These are phyloP conservation scores for Erysimum cheiri DNA, from an alignment of 441 rosid genomes.

Conservation along the genomic window DNA sequence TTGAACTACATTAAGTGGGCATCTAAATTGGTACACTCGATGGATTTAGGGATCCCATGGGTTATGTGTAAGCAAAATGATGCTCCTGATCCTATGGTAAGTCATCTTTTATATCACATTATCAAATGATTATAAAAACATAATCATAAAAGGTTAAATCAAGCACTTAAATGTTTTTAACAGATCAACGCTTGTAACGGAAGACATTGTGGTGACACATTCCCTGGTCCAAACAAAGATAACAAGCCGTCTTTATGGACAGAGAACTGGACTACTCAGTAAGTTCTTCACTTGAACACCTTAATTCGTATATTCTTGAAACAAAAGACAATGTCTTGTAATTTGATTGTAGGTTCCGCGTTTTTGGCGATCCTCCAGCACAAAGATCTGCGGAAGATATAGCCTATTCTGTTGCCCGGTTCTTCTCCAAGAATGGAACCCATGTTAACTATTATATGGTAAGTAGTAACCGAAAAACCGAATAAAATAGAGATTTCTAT, in stretches of 20 bases:
- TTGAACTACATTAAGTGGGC: slow-evolving; percentile 84
- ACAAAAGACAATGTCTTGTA: slow-evolving; percentile 9
- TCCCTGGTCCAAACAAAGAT: slow-evolving; percentile 74
- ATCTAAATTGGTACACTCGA: slow-evolving; percentile 60
- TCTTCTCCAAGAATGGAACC: slow-evolving; percentile 80
- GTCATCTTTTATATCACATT: slow-evolving; percentile 31
- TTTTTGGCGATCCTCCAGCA: slow-evolving; percentile 90
- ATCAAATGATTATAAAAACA: neutral
- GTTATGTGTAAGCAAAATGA: slow-evolving; percentile 96
- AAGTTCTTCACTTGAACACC: slow-evolving; percentile 23
- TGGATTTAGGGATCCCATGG: slow-evolving; percentile 81
- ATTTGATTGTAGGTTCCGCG: slow-evolving; percentile 63
- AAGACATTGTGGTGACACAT: slow-evolving; percentile 95
- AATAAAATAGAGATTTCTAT: neutral
- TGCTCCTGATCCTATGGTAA: slow-evolving; percentile 86
- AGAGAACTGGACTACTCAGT: slow-evolving; percentile 98
- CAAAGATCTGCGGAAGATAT: slow-evolving; percentile 86
- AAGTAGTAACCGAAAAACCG: slow-evolving; percentile 6
- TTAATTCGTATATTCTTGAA: neutral
- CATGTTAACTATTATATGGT: slow-evolving; percentile 92
- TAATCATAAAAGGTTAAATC: neutral
- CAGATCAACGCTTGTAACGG: slow-evolving; percentile 96
- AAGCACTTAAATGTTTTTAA: neutral
- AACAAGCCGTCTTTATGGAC: slow-evolving; percentile 90
- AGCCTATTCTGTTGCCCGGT: slow-evolving; percentile 77